Evolutionary conservation across 306 rosid genomes (phyloP).

Genomic region (Vachellia pachyceras): DNA sequence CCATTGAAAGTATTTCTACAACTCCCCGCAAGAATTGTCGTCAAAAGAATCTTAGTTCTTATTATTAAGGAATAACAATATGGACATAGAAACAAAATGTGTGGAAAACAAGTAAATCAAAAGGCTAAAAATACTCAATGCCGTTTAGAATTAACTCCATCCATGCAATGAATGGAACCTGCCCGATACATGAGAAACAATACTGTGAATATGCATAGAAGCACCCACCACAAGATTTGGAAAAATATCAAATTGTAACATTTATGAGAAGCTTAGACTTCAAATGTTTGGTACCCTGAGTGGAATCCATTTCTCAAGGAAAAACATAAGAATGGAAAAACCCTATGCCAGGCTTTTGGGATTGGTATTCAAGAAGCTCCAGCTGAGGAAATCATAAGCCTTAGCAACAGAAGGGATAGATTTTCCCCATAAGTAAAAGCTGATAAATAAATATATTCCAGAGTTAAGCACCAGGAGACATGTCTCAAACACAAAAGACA

Average conservation of each 20-base stretch:
- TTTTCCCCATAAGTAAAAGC: neutral
- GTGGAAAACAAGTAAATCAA: neutral
- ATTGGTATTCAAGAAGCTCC: neutral
- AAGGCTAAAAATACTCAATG: neutral
- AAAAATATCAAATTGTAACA: neutral
- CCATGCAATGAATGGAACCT: neutral
- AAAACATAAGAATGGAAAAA: neutral
- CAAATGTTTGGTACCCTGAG: neutral
- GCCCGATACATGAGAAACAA: neutral
- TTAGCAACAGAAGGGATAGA: neutral
- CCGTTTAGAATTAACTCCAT: neutral
- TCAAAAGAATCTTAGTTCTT: neutral
- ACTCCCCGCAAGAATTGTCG: neutral
- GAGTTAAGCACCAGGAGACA: neutral
- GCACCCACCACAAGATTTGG: neutral
- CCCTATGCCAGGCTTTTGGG: neutral
- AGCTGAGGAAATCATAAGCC: neutral
- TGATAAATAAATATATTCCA: neutral
- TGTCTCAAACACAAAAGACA: neutral
- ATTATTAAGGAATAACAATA: neutral
- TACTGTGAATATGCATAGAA: neutral
- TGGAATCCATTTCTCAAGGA: neutral
- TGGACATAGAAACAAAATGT: neutral
- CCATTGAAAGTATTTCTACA: neutral
- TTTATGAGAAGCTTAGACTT: neutral